Evolutionary conservation across 306 rosid species (phyloP), one percentile per base, ranked within the genome.

Genomic region (Quercus parvula): DNA sequence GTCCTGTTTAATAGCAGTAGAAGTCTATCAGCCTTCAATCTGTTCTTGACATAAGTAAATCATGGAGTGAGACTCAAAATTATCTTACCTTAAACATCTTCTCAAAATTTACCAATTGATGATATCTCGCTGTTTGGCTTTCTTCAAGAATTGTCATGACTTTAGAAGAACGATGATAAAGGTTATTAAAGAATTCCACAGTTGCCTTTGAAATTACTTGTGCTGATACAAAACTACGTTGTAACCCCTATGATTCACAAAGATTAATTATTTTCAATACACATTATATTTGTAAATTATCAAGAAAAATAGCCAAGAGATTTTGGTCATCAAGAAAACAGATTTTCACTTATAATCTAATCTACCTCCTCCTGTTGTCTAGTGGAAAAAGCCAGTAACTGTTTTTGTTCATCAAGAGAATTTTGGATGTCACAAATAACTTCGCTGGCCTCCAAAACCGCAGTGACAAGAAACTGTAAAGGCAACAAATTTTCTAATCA

Each of bases 371-470:
- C 90, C 72, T 92, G 97, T 71, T 88, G 97, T 79, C 75, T 84
- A 67, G 87, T 63, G 74, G 87, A 87, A 86, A 89, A 85, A 69
- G 83, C 87, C 83, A 92, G 59, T 8, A 91, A 28, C 68, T 92
- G 90, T 44, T 90, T 91, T 84, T 94, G 94, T 81, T 88, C 97
- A 81, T 84, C 85, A 79, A 94, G 88, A 83, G 92, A 88, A 80
- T 78, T 79, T 71, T 87, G 93, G 62, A 92, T 88, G 81, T 84
- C 76, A 77, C 84, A 75, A 33, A 91, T 75, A 79, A 90, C 97
- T 74, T 86, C 92, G 20, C 84, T 85, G 73, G 91, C 97, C 79
- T 94, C 97, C 62, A 24, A 84, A 82, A 86, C 91, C 20, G 86
- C 92, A 81, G 88, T 81, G 71, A 73, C 87, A 64, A 94, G 89